Conservation (phyloP, 2,329 filamentous ascomycete genomes). For the Cladosporium sp. region DNA sequence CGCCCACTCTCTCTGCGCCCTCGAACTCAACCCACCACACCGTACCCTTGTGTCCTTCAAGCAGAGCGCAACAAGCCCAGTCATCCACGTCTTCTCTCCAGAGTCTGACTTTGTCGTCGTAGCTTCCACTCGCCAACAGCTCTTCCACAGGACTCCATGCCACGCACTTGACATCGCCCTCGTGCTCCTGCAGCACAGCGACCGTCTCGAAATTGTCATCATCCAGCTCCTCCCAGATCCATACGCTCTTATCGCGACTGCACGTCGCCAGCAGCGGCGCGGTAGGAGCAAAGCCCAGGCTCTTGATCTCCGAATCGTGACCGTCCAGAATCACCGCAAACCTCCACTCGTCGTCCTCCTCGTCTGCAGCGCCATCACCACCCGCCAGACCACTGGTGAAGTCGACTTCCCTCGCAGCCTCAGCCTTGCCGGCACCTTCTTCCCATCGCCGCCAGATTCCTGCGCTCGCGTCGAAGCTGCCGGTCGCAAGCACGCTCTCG, state of each 20-base stretch:
- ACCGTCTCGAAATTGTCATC: slow-evolving; percentile 98
- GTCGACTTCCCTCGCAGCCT: slow-evolving; percentile 25
- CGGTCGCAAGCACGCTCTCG: slow-evolving; percentile 79
- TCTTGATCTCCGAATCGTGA: slow-evolving; percentile 91
- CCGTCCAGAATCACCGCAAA: slow-evolving; percentile 91
- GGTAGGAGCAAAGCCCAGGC: slow-evolving; percentile 67
- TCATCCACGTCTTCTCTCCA: slow-evolving; percentile 92
- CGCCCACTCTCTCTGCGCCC: slow-evolving; percentile 33
- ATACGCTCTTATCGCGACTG: slow-evolving; percentile 87
- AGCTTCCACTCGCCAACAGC: slow-evolving; percentile 83
- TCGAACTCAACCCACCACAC: slow-evolving; percentile 83
- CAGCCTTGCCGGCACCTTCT: slow-evolving; percentile 35
- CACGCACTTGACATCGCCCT: slow-evolving; percentile 91
- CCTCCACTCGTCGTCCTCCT: slow-evolving; percentile 74
- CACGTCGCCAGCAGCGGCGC: slow-evolving; percentile 84
- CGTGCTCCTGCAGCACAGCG: slow-evolving; percentile 89
- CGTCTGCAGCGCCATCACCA: slow-evolving; percentile 31
- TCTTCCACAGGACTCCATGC: slow-evolving; percentile 81
- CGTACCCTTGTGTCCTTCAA: slow-evolving; percentile 77
- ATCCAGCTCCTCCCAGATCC: slow-evolving; percentile 97
- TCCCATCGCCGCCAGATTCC: slow-evolving; percentile 67
- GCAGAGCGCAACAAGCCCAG: slow-evolving; percentile 82
- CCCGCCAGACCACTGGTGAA: slow-evolving; percentile 30
- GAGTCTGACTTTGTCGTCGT: slow-evolving; percentile 85
- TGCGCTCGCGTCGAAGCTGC: slow-evolving; percentile 89